Conservation (phyloP, 257 asterid genomes). For the Striga asiatica region DNA sequence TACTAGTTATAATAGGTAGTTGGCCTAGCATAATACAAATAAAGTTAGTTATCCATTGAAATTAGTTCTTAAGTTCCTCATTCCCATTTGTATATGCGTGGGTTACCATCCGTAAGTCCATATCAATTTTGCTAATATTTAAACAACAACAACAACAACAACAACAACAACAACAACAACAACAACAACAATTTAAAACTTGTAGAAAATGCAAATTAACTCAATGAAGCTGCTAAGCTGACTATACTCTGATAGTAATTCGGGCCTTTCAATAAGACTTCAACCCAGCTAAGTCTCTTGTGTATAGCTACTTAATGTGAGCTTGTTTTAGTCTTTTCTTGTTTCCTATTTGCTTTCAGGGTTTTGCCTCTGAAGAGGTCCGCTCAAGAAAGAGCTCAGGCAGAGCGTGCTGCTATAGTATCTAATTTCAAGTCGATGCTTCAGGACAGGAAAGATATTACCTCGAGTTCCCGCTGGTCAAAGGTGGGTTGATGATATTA, state of each 20-base stretch:
- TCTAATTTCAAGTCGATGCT: slow-evolving; percentile 80
- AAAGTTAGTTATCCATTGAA: background rate
- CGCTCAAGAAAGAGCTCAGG: slow-evolving; percentile 73
- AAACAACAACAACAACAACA: too few species aligned
- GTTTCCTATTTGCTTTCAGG: slow-evolving; percentile 34
- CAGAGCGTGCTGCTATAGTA: slow-evolving; percentile 57
- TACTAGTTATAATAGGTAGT: background rate
- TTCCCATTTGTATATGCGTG: background rate
- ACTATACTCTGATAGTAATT: background rate
- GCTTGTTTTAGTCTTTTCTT: background rate
- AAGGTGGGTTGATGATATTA: slow-evolving; percentile 54
- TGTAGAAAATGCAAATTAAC: background rate
- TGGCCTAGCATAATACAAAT: background rate
- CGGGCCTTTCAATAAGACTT: background rate
- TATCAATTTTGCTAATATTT: background rate
- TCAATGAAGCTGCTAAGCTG: background rate
- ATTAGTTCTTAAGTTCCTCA: background rate
- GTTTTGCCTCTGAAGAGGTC: slow-evolving; percentile 57
- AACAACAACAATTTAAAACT: too few species aligned
- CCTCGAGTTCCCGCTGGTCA: slow-evolving; percentile 79
- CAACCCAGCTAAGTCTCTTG: background rate
- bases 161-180: too few species aligned
- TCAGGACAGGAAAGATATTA: slow-evolving; percentile 55
- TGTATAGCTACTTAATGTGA: background rate
- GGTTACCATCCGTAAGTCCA: background rate